These are phyloP conservation scores for Venturia effusa DNA, from an alignment of 2,329 filamentous ascomycete species.

Conservation along the genomic window DNA sequence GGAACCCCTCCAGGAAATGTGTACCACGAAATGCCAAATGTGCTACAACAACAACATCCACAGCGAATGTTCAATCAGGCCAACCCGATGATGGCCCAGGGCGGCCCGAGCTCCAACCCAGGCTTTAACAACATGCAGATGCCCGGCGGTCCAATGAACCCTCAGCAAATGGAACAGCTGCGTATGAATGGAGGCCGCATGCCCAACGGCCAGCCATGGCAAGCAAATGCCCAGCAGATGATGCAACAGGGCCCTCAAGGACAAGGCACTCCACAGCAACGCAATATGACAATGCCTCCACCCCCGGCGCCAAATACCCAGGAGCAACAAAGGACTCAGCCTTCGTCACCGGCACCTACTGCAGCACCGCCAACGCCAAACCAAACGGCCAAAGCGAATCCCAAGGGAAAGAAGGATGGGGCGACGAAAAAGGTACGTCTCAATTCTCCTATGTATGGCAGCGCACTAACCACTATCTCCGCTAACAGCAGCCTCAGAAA, in stretches of 20 bases:
- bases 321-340: constrained; percentile 30
- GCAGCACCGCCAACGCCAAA: constrained; percentile 65
- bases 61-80: constrained; percentile 41
- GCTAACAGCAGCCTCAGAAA: constrained; percentile 29
- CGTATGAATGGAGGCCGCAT: constrained; percentile 18
- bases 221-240: constrained; percentile 35
- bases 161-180: constrained; percentile 46
- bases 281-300: constrained; percentile 46
- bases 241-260: constrained; percentile 41
- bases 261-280: constrained; percentile 63
- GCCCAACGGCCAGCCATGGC: constrained; percentile 14
- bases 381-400: constrained; percentile 59
- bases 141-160: constrained; percentile 28
- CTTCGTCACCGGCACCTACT: constrained; percentile 34
- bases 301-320: constrained; percentile 33
- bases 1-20: constrained; percentile 44
- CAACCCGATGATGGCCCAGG: constrained; percentile 43
- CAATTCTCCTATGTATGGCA: constrained; percentile 13
- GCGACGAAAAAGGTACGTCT: constrained; percentile 11
- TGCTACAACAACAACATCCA: constrained; percentile 21
- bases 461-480: constrained; percentile 15
- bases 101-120: constrained; percentile 57
- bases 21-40: constrained; percentile 31
- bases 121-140: constrained; percentile 40
- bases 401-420: constrained; percentile 60